These are phyloP conservation scores for Didymella sp. DNA, from an alignment of 2,329 filamentous ascomycete species.

Conservation along the genomic window DNA sequence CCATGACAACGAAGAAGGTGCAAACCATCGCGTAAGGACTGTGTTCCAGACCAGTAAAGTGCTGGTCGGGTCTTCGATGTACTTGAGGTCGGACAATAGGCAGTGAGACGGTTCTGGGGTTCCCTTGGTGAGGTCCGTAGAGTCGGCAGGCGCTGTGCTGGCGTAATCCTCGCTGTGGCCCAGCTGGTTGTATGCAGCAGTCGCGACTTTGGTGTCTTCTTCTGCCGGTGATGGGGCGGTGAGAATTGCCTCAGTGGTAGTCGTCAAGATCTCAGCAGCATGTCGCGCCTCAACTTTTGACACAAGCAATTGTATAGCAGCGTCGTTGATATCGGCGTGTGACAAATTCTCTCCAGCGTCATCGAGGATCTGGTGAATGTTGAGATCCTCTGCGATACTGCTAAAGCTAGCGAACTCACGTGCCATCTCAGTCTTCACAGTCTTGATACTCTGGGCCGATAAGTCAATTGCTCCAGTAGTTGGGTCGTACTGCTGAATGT, in stretches of 20 bases:
- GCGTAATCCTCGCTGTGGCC: not conserved
- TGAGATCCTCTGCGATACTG: not conserved
- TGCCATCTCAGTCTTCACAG: not conserved
- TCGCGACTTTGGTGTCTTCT: not conserved
- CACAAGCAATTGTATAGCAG: not conserved
- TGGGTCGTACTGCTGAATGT: not conserved
- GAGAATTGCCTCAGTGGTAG: not conserved
- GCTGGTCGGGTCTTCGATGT: not conserved
- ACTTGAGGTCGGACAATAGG: not conserved
- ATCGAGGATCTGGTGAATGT: not conserved
- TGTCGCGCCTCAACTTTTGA: not conserved
- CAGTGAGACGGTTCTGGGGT: accelerated
- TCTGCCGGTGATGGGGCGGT: not conserved
- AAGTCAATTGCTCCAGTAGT: not conserved
- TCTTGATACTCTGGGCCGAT: not conserved
- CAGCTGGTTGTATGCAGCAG: not conserved
- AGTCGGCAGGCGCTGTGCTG: not conserved
- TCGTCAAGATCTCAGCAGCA: not conserved
- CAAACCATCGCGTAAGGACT: not conserved
- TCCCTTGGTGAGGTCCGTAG: not conserved
- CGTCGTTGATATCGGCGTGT: not conserved
- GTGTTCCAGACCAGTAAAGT: not conserved
- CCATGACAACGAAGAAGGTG: conserved; percentile 4
- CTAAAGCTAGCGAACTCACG: not conserved
- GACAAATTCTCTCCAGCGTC: not conserved